Evolutionary conservation across 495 filamentous ascomycete genomes (phyloP).

Genomic region (Parathielavia appendiculata): DNA sequence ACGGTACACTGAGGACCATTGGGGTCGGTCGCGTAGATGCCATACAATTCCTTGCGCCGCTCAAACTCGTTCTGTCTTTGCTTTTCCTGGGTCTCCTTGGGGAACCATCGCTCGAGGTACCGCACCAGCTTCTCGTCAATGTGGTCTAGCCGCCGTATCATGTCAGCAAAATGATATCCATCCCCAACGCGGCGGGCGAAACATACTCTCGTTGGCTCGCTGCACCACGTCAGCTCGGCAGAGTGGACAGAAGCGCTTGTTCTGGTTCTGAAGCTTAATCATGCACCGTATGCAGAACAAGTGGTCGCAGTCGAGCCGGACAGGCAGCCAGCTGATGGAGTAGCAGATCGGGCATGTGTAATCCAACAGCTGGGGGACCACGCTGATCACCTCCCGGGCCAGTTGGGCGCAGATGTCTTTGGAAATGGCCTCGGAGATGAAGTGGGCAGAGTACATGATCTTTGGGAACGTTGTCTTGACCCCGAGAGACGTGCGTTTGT

Average conservation of each 20-base stretch:
- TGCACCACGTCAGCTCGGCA: conserved; percentile 59
- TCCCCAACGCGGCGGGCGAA: no score
- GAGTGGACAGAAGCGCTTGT: conserved; percentile 57
- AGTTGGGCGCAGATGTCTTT: conserved; percentile 63
- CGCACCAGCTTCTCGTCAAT: conserved; percentile 52
- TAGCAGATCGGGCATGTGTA: conserved; percentile 71
- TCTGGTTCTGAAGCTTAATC: conserved; percentile 60
- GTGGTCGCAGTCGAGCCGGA: conserved; percentile 59
- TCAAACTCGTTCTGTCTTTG: conserved; percentile 53
- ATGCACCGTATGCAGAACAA: conserved; percentile 70
- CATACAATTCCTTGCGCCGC: conserved; percentile 50
- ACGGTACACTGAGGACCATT: conserved; percentile 44
- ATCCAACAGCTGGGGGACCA: conserved; percentile 67
- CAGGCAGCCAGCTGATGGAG: conserved; percentile 59
- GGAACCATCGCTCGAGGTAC: conserved; percentile 52
- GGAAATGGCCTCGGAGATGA: conserved; percentile 54
- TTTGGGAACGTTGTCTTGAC: conserved; percentile 49
- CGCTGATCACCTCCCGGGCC: conserved; percentile 54
- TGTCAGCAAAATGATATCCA: no score
- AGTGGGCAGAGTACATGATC: conserved; percentile 43
- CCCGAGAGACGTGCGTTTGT: conserved; percentile 69
- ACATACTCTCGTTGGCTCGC: conserved; percentile 52
- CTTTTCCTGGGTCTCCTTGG: conserved; percentile 61
- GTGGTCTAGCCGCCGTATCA: conserved; percentile 39
- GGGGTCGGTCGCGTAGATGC: conserved; percentile 36